Evolutionary conservation across 2,329 filamentous ascomycete species (phyloP), one percentile per base, ranked within the genome.

Genomic region (Pseudocercospora eumusae): DNA sequence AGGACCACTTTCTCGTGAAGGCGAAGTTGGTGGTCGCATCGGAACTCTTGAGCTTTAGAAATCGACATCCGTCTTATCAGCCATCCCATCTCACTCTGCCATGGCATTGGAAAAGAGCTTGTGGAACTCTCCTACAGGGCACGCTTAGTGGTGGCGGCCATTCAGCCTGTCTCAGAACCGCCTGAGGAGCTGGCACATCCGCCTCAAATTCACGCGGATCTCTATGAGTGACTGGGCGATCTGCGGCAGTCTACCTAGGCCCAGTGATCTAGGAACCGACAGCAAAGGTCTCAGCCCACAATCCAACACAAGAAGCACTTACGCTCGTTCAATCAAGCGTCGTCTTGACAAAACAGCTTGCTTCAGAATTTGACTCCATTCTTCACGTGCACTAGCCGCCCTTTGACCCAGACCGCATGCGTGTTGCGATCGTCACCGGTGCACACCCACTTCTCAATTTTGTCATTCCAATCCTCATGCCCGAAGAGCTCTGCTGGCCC

Each of bases 371-470:
- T 56, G 20, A 68, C 68, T 0, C 63, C 66, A 13, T 64, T 65
- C 44, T 69, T 69, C 74, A 82, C 75, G 78, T 96, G 92, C 53
- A 97, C 95, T 75, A 96, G 76, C 66, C 86, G 79, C 2, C 95
- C 95, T 73, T 83, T 87, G 1, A 98, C 92, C 93, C 93, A 99
- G 4, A 99, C 95, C 68, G 83, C 87, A 70, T 83, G 83, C 2
- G 92, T 93, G 75, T 98, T 98, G 68, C 93, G 82, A 77, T 98
- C 95, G 79, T 98, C 93, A 0, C 95, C 95, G 67, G 86, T 90
- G 78, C 90, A 99, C 64, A 98, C 81, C 95, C 95, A 99, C 81
- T 99, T 99, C 57, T 91, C 90, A 10, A 98, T 79, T 71, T 82
- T 86, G 71, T 98, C 91, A 42, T 89, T 86, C 91, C 90, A 96